Percentiles rank a stretch among this genome's conserved stretches.
Conservation (phyloP, 345 rosid species). For the Mangifera indica region DNA sequence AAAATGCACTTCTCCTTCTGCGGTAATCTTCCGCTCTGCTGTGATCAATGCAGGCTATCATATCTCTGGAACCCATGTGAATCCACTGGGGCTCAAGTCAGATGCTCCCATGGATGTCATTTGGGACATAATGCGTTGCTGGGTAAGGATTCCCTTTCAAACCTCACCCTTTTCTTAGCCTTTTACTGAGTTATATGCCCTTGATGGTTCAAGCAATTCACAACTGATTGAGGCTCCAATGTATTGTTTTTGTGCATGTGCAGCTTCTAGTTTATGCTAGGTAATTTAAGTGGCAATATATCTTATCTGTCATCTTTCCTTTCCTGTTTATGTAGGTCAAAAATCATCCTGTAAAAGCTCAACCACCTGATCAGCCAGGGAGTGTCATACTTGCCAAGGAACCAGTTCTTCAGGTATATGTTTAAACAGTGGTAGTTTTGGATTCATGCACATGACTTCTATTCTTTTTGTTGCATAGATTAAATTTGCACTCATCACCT, state of each 20-base stretch:
- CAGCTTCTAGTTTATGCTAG: neutral
- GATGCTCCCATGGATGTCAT: constrained; percentile 99
- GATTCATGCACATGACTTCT: neutral
- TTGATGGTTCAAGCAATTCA: neutral
- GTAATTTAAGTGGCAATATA: neutral
- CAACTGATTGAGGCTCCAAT: neutral
- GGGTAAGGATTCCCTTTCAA: constrained; percentile 56
- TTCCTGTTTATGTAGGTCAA: constrained; percentile 53
- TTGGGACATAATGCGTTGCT: constrained; percentile 99
- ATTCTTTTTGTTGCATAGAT: neutral
- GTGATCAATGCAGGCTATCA: constrained; percentile 92
- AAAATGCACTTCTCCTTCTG: constrained; percentile 94
- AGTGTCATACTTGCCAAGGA: constrained; percentile 88
- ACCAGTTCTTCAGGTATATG: constrained; percentile 76
- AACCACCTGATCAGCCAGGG: constrained; percentile 77
- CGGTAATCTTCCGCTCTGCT: constrained; percentile 92
- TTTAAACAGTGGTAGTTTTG: neutral
- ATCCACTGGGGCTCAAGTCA: constrained; percentile 86
- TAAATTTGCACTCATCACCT: neutral
- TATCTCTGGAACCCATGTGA: constrained; percentile 91
- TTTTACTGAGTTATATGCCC: neutral
- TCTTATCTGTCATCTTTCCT: neutral
- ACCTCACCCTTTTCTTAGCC: constrained; percentile 3
- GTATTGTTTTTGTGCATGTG: neutral
- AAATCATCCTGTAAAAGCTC: constrained; percentile 91